Conservation (phyloP, 306 rosid species). For the Prunus mume region DNA sequence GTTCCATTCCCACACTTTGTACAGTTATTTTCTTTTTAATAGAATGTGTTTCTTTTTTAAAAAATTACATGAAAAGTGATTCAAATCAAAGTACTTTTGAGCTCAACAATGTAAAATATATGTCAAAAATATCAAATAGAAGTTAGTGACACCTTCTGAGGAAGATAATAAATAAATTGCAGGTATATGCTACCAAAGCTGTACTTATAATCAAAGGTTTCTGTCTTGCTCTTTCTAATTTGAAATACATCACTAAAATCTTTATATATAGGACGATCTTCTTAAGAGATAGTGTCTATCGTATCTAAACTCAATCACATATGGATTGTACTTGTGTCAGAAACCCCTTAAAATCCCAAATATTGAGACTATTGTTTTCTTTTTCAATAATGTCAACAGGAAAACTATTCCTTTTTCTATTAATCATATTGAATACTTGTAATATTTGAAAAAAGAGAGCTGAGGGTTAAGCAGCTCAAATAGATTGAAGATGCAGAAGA, state of each 20-base stretch:
- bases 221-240: neutral
- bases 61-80: neutral
- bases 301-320: neutral
- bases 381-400: neutral
- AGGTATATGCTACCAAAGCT: neutral
- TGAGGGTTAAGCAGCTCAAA: neutral
- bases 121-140: neutral
- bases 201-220: neutral
- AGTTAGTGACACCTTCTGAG: neutral
- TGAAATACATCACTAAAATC: neutral
- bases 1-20: neutral
- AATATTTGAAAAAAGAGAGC: neutral
- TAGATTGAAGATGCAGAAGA: conserved; percentile 24
- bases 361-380: neutral
- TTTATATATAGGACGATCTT: neutral
- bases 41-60: neutral
- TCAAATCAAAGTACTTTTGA: neutral
- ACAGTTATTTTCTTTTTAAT: neutral
- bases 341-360: neutral
- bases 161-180: neutral
- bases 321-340: neutral
- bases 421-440: neutral
- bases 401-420: neutral
- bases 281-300: neutral
- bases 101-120: neutral